Conservation (phyloP, 2,329 filamentous ascomycete species). For the Phyllosticta capitalensis region DNA sequence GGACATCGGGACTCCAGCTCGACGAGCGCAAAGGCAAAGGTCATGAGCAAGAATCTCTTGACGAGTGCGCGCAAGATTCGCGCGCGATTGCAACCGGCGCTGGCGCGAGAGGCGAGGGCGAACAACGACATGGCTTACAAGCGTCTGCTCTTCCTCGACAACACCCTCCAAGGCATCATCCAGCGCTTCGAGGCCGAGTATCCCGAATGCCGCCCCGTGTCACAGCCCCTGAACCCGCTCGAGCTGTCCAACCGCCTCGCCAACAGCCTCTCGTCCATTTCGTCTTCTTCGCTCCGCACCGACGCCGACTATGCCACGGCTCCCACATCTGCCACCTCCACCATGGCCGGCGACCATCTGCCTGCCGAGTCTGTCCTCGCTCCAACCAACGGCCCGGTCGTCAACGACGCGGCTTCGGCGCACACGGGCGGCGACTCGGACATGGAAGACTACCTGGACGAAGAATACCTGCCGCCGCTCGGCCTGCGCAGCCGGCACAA, state of each 20-base stretch:
- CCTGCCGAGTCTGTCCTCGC: background rate
- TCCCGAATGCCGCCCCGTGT: constrained; percentile 64
- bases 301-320: constrained; percentile 16
- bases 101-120: constrained; percentile 62
- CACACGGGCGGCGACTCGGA: constrained; percentile 26
- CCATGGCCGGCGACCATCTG: constrained; percentile 12
- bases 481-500: constrained; percentile 48
- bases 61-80: constrained; percentile 84
- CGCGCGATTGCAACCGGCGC: constrained; percentile 68
- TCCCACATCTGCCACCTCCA: constrained; percentile 16
- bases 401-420: background rate
- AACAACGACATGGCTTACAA: constrained; percentile 70
- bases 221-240: constrained; percentile 15
- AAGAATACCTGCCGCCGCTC: constrained; percentile 22
- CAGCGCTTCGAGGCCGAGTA: constrained; percentile 94
- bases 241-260: constrained; percentile 19
- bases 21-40: constrained; percentile 60
- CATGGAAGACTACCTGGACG: constrained; percentile 25
- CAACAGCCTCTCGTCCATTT: constrained; percentile 22
- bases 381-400: constrained; percentile 10
- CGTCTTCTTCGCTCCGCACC: constrained; percentile 16
- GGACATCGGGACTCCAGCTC: constrained; percentile 18
- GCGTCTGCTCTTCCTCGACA: constrained; percentile 75
- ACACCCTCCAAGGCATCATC: constrained; percentile 84
- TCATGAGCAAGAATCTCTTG: constrained; percentile 87